Evolutionary conservation across 805 yeast genomes (phyloP).

Genomic region (Zygoascus ofunaensis): DNA sequence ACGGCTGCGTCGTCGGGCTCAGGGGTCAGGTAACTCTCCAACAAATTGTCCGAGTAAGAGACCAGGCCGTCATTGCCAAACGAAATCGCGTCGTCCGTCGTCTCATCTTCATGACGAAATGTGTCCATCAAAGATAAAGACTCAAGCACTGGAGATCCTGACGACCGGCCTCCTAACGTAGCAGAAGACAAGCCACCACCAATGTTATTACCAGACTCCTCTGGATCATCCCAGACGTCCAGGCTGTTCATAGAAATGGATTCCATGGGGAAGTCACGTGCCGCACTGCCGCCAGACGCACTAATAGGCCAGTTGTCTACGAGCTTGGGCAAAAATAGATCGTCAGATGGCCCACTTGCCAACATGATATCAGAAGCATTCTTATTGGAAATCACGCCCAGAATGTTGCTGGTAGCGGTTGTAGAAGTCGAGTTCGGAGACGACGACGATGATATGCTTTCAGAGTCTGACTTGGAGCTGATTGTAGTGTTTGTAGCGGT

Average conservation of each 20-base stretch:
- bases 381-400: constrained; percentile 1
- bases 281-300: not conserved
- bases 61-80: not conserved
- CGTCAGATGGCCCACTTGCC: constrained; percentile 1
- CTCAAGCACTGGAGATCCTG: not conserved
- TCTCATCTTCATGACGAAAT: constrained; percentile 1
- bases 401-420: not conserved
- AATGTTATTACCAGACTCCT: not conserved
- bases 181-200: not conserved
- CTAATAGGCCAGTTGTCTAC: not conserved
- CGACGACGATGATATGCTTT: constrained; percentile 1
- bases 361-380: constrained; percentile 3
- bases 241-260: not conserved
- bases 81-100: not conserved
- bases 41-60: constrained; percentile 1
- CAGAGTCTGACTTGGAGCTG: not conserved
- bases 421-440: constrained; percentile 8
- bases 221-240: constrained; percentile 1
- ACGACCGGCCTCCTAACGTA: not conserved
- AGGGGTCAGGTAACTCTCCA: constrained; percentile 20
- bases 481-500: not conserved
- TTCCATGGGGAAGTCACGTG: not conserved
- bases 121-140: not conserved
- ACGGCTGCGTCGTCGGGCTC: constrained; percentile 15
- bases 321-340: not conserved